Evolutionary conservation across 2,329 filamentous ascomycete genomes (phyloP).

Genomic region (Phaeosphaeria sp.): DNA sequence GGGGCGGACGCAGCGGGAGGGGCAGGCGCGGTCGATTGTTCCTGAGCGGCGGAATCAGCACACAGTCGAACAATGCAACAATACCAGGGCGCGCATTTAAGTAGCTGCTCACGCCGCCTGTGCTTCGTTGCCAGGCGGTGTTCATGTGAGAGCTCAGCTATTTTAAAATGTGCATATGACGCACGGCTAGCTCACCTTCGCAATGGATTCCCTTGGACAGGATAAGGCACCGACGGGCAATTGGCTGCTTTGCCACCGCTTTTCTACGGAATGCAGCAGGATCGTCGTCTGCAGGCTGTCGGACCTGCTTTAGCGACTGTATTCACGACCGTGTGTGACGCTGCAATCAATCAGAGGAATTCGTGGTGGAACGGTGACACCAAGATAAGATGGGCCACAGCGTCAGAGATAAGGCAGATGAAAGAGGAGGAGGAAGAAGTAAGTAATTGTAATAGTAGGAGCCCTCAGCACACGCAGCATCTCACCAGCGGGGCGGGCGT

Average conservation of each 20-base stretch:
- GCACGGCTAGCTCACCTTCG: conserved; percentile 31
- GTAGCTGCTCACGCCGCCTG: background rate
- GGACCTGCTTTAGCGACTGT: background rate
- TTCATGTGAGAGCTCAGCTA: conserved; percentile 11
- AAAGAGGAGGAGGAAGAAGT: background rate
- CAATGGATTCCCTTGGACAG: conserved; percentile 5
- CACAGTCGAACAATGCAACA: background rate
- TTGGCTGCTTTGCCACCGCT: conserved; percentile 43
- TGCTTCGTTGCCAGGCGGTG: background rate
- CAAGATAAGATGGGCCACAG: background rate
- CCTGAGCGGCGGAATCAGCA: conserved; percentile 10
- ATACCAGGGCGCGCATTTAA: background rate
- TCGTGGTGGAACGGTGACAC: conserved; percentile 14
- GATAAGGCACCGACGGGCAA: conserved; percentile 37
- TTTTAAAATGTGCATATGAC: conserved; percentile 25
- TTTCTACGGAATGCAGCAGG: conserved; percentile 21
- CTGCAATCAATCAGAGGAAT: conserved; percentile 22
- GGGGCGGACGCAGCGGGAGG: conserved; percentile 10
- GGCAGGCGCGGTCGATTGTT: conserved; percentile 5
- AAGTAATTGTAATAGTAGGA: background rate
- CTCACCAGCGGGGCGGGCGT: background rate
- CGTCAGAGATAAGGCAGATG: conserved; percentile 9
- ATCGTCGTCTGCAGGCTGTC: background rate
- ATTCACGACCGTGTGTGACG: conserved; percentile 19
- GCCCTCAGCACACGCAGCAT: background rate